Base-by-base conservation (phyloP, 352 stramenopile genomes). In the Saprolegnia parasitica region DNA sequence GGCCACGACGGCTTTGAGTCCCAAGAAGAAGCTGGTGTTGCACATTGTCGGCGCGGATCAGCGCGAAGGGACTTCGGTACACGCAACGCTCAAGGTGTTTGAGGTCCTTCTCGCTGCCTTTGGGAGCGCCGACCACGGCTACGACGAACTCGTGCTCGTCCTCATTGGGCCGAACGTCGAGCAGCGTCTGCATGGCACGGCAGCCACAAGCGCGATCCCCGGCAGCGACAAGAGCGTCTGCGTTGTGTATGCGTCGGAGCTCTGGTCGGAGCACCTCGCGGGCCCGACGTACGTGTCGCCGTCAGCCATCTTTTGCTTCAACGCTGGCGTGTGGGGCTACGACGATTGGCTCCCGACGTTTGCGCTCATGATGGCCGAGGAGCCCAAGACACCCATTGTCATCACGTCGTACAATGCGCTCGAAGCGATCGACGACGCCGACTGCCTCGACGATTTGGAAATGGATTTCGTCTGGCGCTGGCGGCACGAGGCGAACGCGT, bases 321-420 rank as follows among this genome's bases (percentile, higher is more conserved):
- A 96, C 55, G 87, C 87, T 16, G 87, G 87, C 5, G 83, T 96
- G 29, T 96, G 87, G 87, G 87, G 87, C 46, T 96, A 96, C 71
- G 85, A 96, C 70, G 77, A 92, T 68, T 96, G 87, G 87, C 62
- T 90, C 10, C 86, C 86, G 23, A 87, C 86, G 21, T 78, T 96
- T 24, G 67, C 68, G 56, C 70, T 88, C 46, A 80, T 95, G 60
- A 76, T 93, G 49, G 71, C 76, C 35, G 78, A 79, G 23, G 74
- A 87, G 18, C 66, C 74, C 26, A 6, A 24, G 0, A 77, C 81
- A 40, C 86, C 86, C 32, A 72, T 92, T 49, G 66, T 96, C 55
- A 77, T 96, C 61, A 96, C 87, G 37, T 91, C 81, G 42, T 96
- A 96, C 76, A 96, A 96, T 67, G 74, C 81, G 63, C 78, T 87